Base-by-base conservation (phyloP, 129 eudicot species). In the Helichrysum umbraculigerum region DNA sequence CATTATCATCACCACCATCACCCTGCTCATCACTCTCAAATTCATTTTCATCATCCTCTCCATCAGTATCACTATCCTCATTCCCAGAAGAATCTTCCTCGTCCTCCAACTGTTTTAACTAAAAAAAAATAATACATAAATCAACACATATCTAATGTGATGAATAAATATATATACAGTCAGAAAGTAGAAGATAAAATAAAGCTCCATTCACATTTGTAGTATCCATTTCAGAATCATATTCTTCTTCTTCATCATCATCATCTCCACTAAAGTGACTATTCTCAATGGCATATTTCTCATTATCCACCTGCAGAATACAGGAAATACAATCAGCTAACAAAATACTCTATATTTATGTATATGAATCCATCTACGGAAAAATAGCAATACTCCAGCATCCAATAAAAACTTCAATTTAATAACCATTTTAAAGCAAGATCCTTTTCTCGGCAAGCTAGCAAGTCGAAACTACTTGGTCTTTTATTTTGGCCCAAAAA, bases 1-100 rank as follows among this genome's bases (percentile, higher is more conserved):
- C 81, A 12, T 72, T 2, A 41, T 9, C 50, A 12, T 76, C 82
- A 2, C 72, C 21, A 41, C 8, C 50, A 12, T 76, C 82, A 2
- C 72, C 21, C 2, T 73, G 76, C 14, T 71, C 85, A 25, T 77
- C 78, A n/a, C 54, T 81, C 30, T 83, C 80, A 29, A 70, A 74
- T 41, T 78, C 81, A 15, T 74, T 86, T 17, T 75, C 79, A 11
- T 35, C 74, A 9, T 70, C 79, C 32, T 76, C 82, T 2, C 63
- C 86, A 5, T 12, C 41, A 20, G 25, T 39, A 34, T 54, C 77
- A 19, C 52, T 56, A 32, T 75, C 81, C 41, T 67, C 75, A 66
- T 67, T 30, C 5, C 57, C 84, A 76, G 64, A 72, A 34, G 25
- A 76, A 65, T 71, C 82, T 59, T 66, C 77, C 37, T 79, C 83